These are phyloP conservation scores for Fusarium phyllophilum DNA, from an alignment of 2,329 filamentous ascomycete genomes.

Conservation along the genomic window DNA sequence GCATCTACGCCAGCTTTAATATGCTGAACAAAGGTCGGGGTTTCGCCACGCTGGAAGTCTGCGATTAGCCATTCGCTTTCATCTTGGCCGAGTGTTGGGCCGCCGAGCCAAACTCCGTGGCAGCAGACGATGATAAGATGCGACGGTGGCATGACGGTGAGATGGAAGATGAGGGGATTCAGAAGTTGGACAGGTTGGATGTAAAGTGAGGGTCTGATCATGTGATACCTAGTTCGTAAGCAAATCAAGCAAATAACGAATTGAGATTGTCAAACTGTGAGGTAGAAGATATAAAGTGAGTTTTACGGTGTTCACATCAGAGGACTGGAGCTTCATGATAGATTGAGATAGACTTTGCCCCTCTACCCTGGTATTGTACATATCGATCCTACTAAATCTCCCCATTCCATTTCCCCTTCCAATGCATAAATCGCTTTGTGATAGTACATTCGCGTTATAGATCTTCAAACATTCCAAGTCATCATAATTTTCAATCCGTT, in stretches of 20 bases:
- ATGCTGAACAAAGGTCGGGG: slow-evolving; percentile 81
- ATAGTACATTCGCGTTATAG: slow-evolving; percentile 29
- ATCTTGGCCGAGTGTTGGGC: slow-evolving; percentile 60
- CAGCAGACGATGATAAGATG: slow-evolving; percentile 85
- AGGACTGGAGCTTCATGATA: not conserved
- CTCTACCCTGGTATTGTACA: slow-evolving; percentile 31
- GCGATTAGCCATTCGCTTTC: slow-evolving; percentile 79
- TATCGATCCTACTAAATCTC: slow-evolving; percentile 10
- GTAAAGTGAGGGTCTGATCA: slow-evolving; percentile 40
- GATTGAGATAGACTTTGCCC: slow-evolving; percentile 6
- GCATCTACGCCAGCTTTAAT: slow-evolving; percentile 70
- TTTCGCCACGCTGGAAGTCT: slow-evolving; percentile 80
- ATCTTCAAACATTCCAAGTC: slow-evolving; percentile 22
- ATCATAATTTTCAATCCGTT: slow-evolving; percentile 1
- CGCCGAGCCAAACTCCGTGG: slow-evolving; percentile 80
- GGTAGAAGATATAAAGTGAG: not conserved
- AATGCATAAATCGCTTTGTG: slow-evolving; percentile 30
- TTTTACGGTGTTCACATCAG: not conserved
- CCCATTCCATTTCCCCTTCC: not conserved
- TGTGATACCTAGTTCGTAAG: slow-evolving; percentile 35
- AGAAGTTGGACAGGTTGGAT: not conserved
- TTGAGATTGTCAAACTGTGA: not conserved
- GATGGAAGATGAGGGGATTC: slow-evolving; percentile 23
- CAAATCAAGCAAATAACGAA: not conserved
- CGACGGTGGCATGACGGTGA: slow-evolving; percentile 43